phyloP scores from a whole-genome alignment of 2,329 filamentous ascomycete genomes.

The Trichoderma arundinaceum region DNA sequence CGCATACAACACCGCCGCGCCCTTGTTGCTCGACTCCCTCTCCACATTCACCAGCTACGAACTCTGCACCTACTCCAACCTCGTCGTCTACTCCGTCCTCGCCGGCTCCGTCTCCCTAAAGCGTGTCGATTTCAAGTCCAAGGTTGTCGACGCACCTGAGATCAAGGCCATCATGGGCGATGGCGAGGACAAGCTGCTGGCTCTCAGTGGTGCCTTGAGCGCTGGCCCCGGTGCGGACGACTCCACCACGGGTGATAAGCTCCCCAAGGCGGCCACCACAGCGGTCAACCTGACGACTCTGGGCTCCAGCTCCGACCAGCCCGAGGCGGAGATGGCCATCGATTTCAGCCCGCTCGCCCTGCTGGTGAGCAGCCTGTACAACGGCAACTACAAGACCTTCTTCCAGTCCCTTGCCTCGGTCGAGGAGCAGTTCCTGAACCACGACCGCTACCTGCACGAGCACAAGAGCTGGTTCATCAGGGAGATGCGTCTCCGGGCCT shows the following conservation, averaged over 20 bases:
- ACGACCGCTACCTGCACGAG: slow-evolving; percentile 94
- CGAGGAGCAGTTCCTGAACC: slow-evolving; percentile 90
- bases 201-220: slow-evolving; percentile 78
- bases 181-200: slow-evolving; percentile 84
- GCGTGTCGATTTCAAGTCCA: slow-evolving; percentile 97
- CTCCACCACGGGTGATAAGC: slow-evolving; percentile 70
- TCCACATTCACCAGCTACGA: slow-evolving; percentile 99
- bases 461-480: slow-evolving; percentile 97
- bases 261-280: slow-evolving; percentile 58
- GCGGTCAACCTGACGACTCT: slow-evolving; percentile 89
- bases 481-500: slow-evolving; percentile 95
- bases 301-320: slow-evolving; percentile 71
- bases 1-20: slow-evolving; percentile 86
- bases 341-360: slow-evolving; percentile 89
- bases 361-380: slow-evolving; percentile 90
- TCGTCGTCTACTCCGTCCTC: slow-evolving; percentile 95
- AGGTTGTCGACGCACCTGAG: slow-evolving; percentile 97
- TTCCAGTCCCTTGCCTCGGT: slow-evolving; percentile 88
- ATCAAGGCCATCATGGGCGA: slow-evolving; percentile 96
- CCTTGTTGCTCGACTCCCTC: slow-evolving; percentile 92
- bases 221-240: slow-evolving; percentile 82
- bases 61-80: slow-evolving; percentile 92
- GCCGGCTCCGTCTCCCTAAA: slow-evolving; percentile 94
- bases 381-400: slow-evolving; percentile 91
- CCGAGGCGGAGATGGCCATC: slow-evolving; percentile 79